Evolutionary conservation across 2,329 filamentous ascomycete species (phyloP).

Genomic region (Monosporascus ibericus): DNA sequence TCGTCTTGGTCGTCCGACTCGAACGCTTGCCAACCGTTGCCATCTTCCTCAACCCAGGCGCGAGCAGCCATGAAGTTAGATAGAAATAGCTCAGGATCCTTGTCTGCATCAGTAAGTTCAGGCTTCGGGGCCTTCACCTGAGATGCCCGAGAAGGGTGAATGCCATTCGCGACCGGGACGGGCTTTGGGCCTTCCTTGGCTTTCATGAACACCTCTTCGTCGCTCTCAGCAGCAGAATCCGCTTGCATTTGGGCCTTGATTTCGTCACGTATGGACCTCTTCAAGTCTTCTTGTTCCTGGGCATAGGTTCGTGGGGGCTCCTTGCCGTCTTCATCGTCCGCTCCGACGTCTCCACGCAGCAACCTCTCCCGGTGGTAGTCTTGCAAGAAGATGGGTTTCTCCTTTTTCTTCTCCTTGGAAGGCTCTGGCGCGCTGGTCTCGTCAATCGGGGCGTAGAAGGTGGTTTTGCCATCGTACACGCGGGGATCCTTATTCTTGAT

Average conservation of each 20-base stretch:
- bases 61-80: constrained; percentile 91
- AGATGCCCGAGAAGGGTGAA: constrained; percentile 51
- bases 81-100: constrained; percentile 87
- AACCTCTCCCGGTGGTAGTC: constrained; percentile 92
- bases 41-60: constrained; percentile 73
- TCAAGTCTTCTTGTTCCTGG: constrained; percentile 81
- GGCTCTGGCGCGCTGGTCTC: constrained; percentile 27
- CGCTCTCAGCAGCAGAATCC: constrained; percentile 39
- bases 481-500: constrained; percentile 87
- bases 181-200: constrained; percentile 45
- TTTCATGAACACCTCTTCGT: constrained; percentile 68
- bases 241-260: constrained; percentile 60
- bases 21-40: constrained; percentile 68
- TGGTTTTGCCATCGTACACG: constrained; percentile 74
- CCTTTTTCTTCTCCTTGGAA: constrained; percentile 49
- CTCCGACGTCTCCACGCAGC: constrained; percentile 62
- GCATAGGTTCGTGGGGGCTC: constrained; percentile 63
- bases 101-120: constrained; percentile 71
- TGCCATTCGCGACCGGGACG: constrained; percentile 31
- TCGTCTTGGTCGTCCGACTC: constrained; percentile 81
- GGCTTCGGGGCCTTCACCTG: constrained; percentile 46
- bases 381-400: constrained; percentile 78
- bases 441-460: constrained; percentile 68
- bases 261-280: constrained; percentile 70
- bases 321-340: constrained; percentile 50